Percentiles rank a stretch among this genome's conserved stretches.
Evolutionary conservation across 2,329 filamentous ascomycete genomes (phyloP).

Genomic region (Lecanoromycetidae sp.): DNA sequence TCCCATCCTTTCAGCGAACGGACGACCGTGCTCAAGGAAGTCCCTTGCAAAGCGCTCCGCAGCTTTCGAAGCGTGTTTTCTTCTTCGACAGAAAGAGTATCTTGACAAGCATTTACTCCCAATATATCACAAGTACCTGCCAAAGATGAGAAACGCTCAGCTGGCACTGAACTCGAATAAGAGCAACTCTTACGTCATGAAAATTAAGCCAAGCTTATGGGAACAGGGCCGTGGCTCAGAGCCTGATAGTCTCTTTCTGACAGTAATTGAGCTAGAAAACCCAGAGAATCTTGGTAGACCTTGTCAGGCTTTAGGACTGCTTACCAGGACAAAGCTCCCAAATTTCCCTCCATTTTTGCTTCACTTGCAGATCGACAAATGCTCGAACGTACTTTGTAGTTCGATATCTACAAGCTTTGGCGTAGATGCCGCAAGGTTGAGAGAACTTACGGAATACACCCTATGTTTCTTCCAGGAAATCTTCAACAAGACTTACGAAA

Average conservation of each 20-base stretch:
- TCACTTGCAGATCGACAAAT: conserved; percentile 53
- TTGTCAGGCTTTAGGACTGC: conserved; percentile 54
- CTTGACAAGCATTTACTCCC: conserved; percentile 67
- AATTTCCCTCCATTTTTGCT: conserved; percentile 55
- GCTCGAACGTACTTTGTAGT: conserved; percentile 45
- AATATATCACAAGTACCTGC: conserved; percentile 56
- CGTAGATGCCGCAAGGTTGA: conserved; percentile 35
- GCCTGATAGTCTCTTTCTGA: conserved; percentile 48
- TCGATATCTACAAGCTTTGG: conserved; percentile 35
- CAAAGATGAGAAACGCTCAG: conserved; percentile 73
- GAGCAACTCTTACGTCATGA: conserved; percentile 62
- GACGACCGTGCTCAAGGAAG: conserved; percentile 55
- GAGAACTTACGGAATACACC: conserved; percentile 58
- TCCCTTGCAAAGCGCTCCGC: conserved; percentile 74
- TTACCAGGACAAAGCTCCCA: conserved; percentile 57
- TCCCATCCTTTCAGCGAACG: conserved; percentile 55
- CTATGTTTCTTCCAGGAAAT: conserved; percentile 66
- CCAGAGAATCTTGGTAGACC: conserved; percentile 45
- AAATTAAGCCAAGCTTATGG: conserved; percentile 69
- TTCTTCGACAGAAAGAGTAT: conserved; percentile 52
- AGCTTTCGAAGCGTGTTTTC: conserved; percentile 69
- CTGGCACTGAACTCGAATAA: conserved; percentile 73
- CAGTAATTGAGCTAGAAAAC: conserved; percentile 46
- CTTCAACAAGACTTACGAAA: conserved; percentile 76
- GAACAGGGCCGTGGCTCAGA: conserved; percentile 29